Base-by-base conservation (phyloP, 202 grass and related monocot species). In the Cymbopogon flexuosus region DNA sequence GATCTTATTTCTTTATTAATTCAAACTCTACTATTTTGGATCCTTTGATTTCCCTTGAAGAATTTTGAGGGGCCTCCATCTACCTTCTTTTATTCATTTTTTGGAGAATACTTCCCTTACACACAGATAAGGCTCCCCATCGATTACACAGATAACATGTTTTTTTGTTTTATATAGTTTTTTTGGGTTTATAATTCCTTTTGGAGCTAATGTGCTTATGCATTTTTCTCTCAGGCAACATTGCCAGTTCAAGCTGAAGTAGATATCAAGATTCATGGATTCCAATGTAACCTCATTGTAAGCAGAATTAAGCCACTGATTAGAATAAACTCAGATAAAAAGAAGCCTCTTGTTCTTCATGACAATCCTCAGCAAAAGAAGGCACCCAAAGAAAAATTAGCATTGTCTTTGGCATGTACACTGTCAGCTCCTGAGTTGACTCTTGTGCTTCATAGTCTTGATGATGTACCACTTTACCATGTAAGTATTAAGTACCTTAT, bases 251-350 rank as follows among this genome's bases (percentile, higher is more conserved):
- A 67, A 87, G 88, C 88, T 60, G 92, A 98, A 79, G 84, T 91
- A 77, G 87, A 94, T 86, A 80, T 91, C 76, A 98, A 93, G 75
- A 90, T 98, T 62, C 88, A 79, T 77, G 90, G 92, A 13, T 87
- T 62, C 21, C 85, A 86, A 72, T 93, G 90, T 79, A 98, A 98
- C 62, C 63, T 98, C 68, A 89, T 91, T 90, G 77, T 91, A 75
- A 90, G 88, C 90, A 98, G 88, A 89, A 90, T 98, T 81, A 87
- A 84, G 74, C 92, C 95, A 69, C 70, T 92, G 79, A 79, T 98
- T 80, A 80, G 75, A 37, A 64, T 93, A 51, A 83, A 80, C 30
- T 59, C 86, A 59, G 84, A 87, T 77, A 93, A 94, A 85, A 94
- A 91, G 79, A 91, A 93, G 81, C 73, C 74, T 7, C 57, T 83